A percentile compares a stretch with the other conserved stretches of the same genome.
phyloP scores from a whole-genome alignment of 495 filamentous ascomycete species.

The Neurospora hispaniola region DNA sequence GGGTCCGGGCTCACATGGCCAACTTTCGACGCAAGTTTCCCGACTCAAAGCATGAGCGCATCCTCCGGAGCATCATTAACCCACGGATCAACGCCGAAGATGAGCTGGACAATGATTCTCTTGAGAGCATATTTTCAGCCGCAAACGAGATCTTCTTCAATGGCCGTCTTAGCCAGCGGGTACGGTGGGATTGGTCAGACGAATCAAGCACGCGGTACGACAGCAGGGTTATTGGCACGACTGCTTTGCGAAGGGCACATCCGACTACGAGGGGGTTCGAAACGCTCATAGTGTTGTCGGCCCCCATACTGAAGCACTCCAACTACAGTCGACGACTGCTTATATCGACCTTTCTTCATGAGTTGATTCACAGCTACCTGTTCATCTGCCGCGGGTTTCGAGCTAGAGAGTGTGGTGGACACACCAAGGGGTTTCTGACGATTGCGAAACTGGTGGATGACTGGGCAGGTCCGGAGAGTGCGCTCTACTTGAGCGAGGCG shows the following conservation, averaged over 20 bases:
- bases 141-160: conserved; percentile 45
- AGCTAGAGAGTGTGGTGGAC: conserved; percentile 37
- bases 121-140: conserved; percentile 40
- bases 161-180: conserved; percentile 35
- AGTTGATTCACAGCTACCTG: conserved; percentile 47
- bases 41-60: conserved; percentile 39
- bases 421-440: conserved; percentile 39
- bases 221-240: conserved; percentile 41
- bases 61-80: conserved; percentile 37
- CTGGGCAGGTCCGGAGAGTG: conserved; percentile 38
- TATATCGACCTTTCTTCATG: conserved; percentile 47
- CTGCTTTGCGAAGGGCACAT: conserved; percentile 33
- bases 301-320: conserved; percentile 34
- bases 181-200: conserved; percentile 43
- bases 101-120: conserved; percentile 37
- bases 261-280: conserved; percentile 34
- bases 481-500: conserved; percentile 38
- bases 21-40: conserved; percentile 29
- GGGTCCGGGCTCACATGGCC: conserved; percentile 31
- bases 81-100: conserved; percentile 30
- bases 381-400: conserved; percentile 45
- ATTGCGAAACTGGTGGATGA: conserved; percentile 42
- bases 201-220: conserved; percentile 22
- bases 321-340: conserved; percentile 41
- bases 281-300: conserved; percentile 44